Conservation (phyloP, 805 yeast species). For the Saccharomycopsis fodiens region DNA sequence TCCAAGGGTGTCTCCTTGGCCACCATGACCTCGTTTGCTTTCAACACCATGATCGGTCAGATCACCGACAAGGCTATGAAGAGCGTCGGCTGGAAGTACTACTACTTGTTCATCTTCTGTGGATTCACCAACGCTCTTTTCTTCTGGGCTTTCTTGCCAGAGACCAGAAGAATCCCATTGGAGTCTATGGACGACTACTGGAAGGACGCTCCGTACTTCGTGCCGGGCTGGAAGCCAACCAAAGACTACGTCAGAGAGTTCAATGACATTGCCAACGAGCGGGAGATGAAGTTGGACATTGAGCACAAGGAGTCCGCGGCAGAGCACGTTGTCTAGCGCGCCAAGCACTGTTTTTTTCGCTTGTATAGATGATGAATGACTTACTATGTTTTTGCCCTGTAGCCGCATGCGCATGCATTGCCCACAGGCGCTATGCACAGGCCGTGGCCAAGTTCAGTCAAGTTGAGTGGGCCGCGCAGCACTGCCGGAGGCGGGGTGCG, state of each 20-base stretch:
- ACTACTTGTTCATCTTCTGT: slow-evolving; percentile 25
- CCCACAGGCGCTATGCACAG: not conserved
- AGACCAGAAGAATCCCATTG: slow-evolving; percentile 22
- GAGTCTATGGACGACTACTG: slow-evolving; percentile 10
- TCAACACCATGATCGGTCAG: slow-evolving; percentile 31
- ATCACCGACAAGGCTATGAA: slow-evolving; percentile 27
- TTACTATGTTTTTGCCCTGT: not conserved
- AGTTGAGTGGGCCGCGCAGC: too few species aligned
- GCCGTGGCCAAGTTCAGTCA: not conserved
- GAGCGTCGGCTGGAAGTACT: slow-evolving; percentile 24
- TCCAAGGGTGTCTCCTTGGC: slow-evolving; percentile 8
- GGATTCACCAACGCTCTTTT: slow-evolving; percentile 26
- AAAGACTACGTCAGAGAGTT: slow-evolving; percentile 9
- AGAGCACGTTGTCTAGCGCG: not conserved
- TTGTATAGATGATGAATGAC: not conserved
- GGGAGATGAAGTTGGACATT: slow-evolving; percentile 3
- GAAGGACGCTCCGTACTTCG: slow-evolving; percentile 9
- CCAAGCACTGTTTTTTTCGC: not conserved
- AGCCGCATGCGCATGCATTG: not conserved
- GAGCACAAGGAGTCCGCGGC: slow-evolving; percentile 3
- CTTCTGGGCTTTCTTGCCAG: slow-evolving; percentile 30
- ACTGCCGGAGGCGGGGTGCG: too few species aligned
- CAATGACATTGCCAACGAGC: slow-evolving; percentile 3
- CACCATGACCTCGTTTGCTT: slow-evolving; percentile 27
- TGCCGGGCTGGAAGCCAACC: slow-evolving; percentile 10